Percentiles rank a stretch among this genome's conserved stretches.
Conservation (phyloP, 2,329 filamentous ascomycete genomes). For the Alternaria gansuensis region DNA sequence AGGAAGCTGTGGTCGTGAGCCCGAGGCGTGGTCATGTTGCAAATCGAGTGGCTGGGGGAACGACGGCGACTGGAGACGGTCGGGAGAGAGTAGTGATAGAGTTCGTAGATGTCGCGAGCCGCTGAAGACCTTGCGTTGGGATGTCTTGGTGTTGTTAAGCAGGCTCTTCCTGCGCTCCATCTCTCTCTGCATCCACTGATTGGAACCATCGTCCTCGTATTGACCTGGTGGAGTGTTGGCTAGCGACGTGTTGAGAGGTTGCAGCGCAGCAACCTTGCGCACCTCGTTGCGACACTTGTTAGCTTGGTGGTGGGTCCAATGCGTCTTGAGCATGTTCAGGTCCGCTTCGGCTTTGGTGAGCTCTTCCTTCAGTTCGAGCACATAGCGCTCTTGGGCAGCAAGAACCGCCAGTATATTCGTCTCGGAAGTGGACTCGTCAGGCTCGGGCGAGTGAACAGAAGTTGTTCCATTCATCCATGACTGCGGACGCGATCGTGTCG, state of each 20-base stretch:
- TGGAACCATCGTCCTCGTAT: constrained; percentile 56
- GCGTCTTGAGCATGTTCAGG: constrained; percentile 78
- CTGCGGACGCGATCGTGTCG: constrained; percentile 50
- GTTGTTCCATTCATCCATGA: constrained; percentile 51
- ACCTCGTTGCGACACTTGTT: constrained; percentile 77
- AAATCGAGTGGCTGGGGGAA: constrained; percentile 53
- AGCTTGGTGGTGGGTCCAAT: constrained; percentile 81
- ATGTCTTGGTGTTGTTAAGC: constrained; percentile 60
- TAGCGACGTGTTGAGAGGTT: constrained; percentile 59
- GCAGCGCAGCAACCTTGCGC: constrained; percentile 63
- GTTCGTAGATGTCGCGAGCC: constrained; percentile 69
- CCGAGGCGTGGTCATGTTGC: constrained; percentile 36
- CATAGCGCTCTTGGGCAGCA: constrained; percentile 87
- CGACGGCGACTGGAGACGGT: constrained; percentile 49
- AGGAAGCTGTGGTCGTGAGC: constrained; percentile 25
- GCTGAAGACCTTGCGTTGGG: constrained; percentile 68
- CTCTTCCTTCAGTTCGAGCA: constrained; percentile 91
- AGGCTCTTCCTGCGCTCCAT: constrained; percentile 77
- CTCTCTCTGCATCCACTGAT: constrained; percentile 64
- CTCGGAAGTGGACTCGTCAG: constrained; percentile 35
- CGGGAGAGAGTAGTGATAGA: constrained; percentile 82
- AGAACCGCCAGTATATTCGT: constrained; percentile 80
- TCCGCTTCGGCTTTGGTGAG: constrained; percentile 82
- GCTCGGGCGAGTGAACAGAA: constrained; percentile 40
- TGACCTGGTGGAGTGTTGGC: constrained; percentile 41